These are phyloP conservation scores for Escallonia rubra DNA, from an alignment of 129 eudicot species.

Conservation along the genomic window DNA sequence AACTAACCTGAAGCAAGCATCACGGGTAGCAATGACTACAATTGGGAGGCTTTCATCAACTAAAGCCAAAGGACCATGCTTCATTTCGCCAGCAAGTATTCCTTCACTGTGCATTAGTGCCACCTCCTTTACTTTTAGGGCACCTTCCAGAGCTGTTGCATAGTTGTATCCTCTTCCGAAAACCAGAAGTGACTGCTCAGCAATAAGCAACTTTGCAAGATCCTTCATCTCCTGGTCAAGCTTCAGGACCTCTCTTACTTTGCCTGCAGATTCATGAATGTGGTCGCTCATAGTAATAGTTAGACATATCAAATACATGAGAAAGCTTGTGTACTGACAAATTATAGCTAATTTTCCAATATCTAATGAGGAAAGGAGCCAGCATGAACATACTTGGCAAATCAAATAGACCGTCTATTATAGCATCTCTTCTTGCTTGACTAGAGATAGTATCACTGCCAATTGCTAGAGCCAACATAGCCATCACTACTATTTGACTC, in stretches of 20 bases:
- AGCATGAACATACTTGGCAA: constrained; percentile 58
- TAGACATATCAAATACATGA: neutral
- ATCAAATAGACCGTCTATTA: constrained; percentile 67
- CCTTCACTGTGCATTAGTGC: constrained; percentile 99
- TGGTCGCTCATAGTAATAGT: neutral
- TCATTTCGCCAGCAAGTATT: constrained; percentile 99
- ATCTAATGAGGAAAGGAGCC: neutral
- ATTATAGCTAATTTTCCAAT: neutral
- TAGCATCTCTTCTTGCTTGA: constrained; percentile 81
- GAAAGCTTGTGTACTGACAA: neutral
- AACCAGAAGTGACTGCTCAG: constrained; percentile 91
- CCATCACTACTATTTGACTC: constrained; percentile 97
- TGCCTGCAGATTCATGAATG: constrained; percentile 24
- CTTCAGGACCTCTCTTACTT: constrained; percentile 74
- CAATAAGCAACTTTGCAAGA: constrained; percentile 67
- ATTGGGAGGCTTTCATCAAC: constrained; percentile 93
- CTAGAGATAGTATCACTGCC: constrained; percentile 79
- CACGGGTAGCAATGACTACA: constrained; percentile 91
- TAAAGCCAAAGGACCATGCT: constrained; percentile 93
- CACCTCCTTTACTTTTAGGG: constrained; percentile 94
- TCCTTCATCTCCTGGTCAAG: constrained; percentile 94
- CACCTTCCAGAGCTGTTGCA: constrained; percentile 98
- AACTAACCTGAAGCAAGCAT: constrained; percentile 77
- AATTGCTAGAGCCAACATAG: constrained; percentile 95
- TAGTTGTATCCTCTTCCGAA: constrained; percentile 98